These are phyloP conservation scores for Termitomyces titanicus DNA, from an alignment of 768 basidiomycete genomes.

Conservation along the genomic window DNA sequence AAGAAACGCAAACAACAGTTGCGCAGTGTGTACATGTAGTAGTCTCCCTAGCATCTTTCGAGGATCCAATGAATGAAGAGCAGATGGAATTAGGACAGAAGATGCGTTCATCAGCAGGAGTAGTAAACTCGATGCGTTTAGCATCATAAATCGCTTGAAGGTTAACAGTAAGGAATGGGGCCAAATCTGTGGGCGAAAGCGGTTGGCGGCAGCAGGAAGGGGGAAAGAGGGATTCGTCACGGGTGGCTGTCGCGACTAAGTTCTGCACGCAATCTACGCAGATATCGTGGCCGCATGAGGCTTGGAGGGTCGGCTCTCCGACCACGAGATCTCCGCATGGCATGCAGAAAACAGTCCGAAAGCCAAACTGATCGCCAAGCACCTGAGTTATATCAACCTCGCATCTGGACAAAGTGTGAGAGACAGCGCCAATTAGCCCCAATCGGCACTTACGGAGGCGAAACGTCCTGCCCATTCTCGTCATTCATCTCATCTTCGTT, in stretches of 20 bases:
- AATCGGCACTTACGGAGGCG: not conserved
- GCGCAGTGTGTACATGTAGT: slow-evolving; percentile 35
- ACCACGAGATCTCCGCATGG: slow-evolving; percentile 16
- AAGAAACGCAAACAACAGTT: slow-evolving; percentile 39
- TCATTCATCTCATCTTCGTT: not conserved
- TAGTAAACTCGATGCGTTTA: slow-evolving; percentile 46
- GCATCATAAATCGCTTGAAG: slow-evolving; percentile 29
- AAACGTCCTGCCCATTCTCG: not conserved
- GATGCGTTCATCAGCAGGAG: slow-evolving; percentile 36
- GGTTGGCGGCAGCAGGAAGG: slow-evolving; percentile 44
- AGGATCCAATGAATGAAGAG: slow-evolving; percentile 49
- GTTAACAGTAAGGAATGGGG: slow-evolving; percentile 24
- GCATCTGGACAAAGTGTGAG: not conserved
- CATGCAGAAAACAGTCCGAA: slow-evolving; percentile 13
- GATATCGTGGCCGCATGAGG: slow-evolving; percentile 30
- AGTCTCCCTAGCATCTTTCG: slow-evolving; percentile 10
- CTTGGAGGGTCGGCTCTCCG: slow-evolving; percentile 26
- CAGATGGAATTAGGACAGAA: slow-evolving; percentile 51
- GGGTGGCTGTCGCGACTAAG: slow-evolving; percentile 37
- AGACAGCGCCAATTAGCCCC: not conserved
- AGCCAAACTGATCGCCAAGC: slow-evolving; percentile 12
- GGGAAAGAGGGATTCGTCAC: slow-evolving; percentile 51
- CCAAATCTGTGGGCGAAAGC: slow-evolving; percentile 25
- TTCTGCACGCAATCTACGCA: slow-evolving; percentile 29
- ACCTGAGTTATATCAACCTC: slow-evolving; percentile 7